Percentiles rank a stretch among this genome's conserved stretches.
Conservation (phyloP, 164 flowering plant genomes). For the Aristolochia californica region DNA sequence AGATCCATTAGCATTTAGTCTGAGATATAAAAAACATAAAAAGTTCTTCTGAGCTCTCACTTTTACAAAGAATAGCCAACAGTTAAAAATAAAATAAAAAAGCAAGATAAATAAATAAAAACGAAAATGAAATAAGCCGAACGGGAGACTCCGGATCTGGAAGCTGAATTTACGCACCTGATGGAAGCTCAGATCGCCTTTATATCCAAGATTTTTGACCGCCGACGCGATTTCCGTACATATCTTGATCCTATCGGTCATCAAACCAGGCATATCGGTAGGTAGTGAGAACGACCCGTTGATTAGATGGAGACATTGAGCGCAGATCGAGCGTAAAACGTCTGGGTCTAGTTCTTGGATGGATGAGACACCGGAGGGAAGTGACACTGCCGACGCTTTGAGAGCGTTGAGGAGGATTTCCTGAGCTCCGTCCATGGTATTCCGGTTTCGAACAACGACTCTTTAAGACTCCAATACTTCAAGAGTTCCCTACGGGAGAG, state of each 20-base stretch:
- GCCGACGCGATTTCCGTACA: conserved; percentile 49
- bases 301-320: conserved; percentile 42
- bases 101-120: no score
- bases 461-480: no score
- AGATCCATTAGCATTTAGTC: no score
- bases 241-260: conserved; percentile 43
- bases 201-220: conserved; percentile 39
- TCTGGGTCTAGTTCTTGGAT: conserved; percentile 32
- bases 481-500: no score
- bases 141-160: no score
- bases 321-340: conserved; percentile 43
- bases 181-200: conserved; percentile 54
- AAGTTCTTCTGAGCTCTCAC: no score
- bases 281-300: conserved; percentile 27
- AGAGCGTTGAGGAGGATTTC: conserved; percentile 45
- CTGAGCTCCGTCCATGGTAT: conserved; percentile 59
- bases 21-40: no score
- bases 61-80: no score
- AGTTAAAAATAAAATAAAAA: no score
- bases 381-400: conserved; percentile 29
- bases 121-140: no score
- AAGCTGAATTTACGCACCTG: conserved; percentile 31
- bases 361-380: conserved; percentile 37
- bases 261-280: conserved; percentile 25
- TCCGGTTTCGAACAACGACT: no score